Conservation (phyloP, 768 basidiomycete genomes). For the Calocybe gangraenosa region DNA sequence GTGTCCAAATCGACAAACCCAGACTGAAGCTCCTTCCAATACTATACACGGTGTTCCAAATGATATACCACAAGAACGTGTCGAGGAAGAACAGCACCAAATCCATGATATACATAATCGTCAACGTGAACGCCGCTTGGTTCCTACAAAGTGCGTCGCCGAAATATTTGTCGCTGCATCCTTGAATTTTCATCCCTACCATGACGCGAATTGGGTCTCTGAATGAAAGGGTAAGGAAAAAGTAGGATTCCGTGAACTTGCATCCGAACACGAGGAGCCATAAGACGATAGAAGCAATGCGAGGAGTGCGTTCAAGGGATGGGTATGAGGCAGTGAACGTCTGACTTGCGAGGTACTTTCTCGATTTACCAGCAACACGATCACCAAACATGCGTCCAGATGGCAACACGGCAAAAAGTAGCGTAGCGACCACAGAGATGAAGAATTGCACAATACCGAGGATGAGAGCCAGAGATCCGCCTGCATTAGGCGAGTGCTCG, state of each 20-base stretch:
- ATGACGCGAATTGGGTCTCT: constrained; percentile 90
- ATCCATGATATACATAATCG: constrained; percentile 99
- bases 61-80: constrained; percentile 99
- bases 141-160: constrained; percentile 82
- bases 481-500: constrained; percentile 45
- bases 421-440: constrained; percentile 81
- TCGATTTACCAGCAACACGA: constrained; percentile 88
- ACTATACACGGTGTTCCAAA: constrained; percentile 96
- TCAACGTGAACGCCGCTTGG: constrained; percentile 91
- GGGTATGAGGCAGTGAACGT: constrained; percentile 98
- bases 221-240: constrained; percentile 95
- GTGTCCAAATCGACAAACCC: constrained; percentile 97
- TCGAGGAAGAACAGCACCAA: constrained; percentile 96
- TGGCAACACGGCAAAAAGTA: constrained; percentile 88
- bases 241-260: constrained; percentile 97
- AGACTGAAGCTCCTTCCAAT: constrained; percentile 85
- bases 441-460: constrained; percentile 96
- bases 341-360: constrained; percentile 97
- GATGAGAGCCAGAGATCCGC: constrained; percentile 79
- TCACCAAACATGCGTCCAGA: constrained; percentile 99
- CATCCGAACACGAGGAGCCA: constrained; percentile 95
- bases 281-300: constrained; percentile 74
- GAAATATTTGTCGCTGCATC: constrained; percentile 83
- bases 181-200: constrained; percentile 95
- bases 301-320: constrained; percentile 51